Base-by-base conservation (phyloP, 2,329 filamentous ascomycete species). In the Grosmannia huntii region DNA sequence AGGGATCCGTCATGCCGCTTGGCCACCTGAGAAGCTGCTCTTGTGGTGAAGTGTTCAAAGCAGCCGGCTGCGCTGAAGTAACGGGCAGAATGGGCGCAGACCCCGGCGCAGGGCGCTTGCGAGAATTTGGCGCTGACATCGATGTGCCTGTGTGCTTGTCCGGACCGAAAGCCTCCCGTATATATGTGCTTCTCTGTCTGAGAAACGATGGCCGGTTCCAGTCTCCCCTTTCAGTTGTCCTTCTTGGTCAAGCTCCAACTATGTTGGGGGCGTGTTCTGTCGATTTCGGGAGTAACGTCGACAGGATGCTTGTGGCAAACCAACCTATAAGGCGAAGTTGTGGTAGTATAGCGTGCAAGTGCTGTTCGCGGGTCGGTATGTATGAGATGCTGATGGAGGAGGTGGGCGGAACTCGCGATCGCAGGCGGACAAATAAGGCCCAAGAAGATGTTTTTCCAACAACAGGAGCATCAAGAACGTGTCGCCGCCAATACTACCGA, bases 61-160 rank as follows among this genome's bases (percentile, higher is more conserved):
- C 75, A 46, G 72, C 68, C 62, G 74, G 74, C 59, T 79, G 78
- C 66, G 79, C 71, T 63, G 74, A 74, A 46, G 76, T 75, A 55
- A 75, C 68, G 38, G 83, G 80, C 25, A 79, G 73, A 63, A 81
- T 73, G n/a, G 88, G 85, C 44, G 82, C 79, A 61, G 84, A 75
- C 68, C 86, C 87, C 59, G 88, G 85, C 53, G 88, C 87, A 64
- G 86, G 77, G 69, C 89, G 80, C 75, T 94, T 94, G 71, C 87
- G 73, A 23, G 78, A 69, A 62, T 80, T 81, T 52, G 74, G 71
- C 36, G 72, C 67, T 59, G 79, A 75, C 77, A 80, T 79, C 58
- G 59, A 10, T 28, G 10, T 49, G 21, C 6, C 25, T 49, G 46
- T 23, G 41, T 38, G 36, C 14, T 44, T 19, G 41, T 16, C 36